A percentile compares a stretch with the other conserved stretches of the same genome.
Evolutionary conservation across 768 basidiomycete genomes (phyloP).

Genomic region (Podaxis rugospora): DNA sequence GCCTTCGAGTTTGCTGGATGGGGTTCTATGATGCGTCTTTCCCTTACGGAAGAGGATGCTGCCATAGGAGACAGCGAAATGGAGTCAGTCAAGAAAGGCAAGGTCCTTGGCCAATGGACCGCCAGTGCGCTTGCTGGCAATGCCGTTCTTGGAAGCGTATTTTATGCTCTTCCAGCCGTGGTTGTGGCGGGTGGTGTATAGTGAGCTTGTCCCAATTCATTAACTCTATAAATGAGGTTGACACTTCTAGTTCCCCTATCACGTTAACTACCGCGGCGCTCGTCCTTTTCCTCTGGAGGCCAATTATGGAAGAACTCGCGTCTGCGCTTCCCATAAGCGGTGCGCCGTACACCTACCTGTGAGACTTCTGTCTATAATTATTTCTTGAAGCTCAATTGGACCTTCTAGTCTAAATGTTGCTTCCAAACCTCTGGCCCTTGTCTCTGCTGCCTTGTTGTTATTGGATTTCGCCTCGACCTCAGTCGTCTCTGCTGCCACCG

Average conservation of each 20-base stretch:
- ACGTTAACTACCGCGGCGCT: conserved; percentile 60
- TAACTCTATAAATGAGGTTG: background rate
- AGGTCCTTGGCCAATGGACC: conserved; percentile 55
- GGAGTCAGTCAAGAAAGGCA: conserved; percentile 24
- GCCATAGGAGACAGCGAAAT: conserved; percentile 27
- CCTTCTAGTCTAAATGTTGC: conserved; percentile 54
- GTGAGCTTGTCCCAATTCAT: conserved; percentile 31
- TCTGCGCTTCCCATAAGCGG: conserved; percentile 67
- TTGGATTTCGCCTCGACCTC: conserved; percentile 69
- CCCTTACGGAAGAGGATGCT: conserved; percentile 40
- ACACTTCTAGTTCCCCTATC: conserved; percentile 52
- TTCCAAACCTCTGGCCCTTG: conserved; percentile 54
- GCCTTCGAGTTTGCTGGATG: conserved; percentile 74
- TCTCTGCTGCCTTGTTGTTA: conserved; percentile 64
- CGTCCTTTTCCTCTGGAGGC: conserved; percentile 66
- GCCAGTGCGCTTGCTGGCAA: conserved; percentile 67
- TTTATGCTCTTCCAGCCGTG: conserved; percentile 66
- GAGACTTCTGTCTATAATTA: conserved; percentile 16
- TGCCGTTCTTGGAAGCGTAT: conserved; percentile 62
- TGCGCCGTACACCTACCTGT: conserved; percentile 71
- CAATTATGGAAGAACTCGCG: conserved; percentile 69
- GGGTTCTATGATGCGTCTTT: conserved; percentile 49
- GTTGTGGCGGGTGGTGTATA: conserved; percentile 59
- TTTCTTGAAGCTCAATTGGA: background rate
- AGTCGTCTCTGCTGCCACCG: conserved; percentile 71